These are phyloP conservation scores for Chalciporus pseudorubinellus DNA, from an alignment of 768 basidiomycete genomes.

Conservation along the genomic window DNA sequence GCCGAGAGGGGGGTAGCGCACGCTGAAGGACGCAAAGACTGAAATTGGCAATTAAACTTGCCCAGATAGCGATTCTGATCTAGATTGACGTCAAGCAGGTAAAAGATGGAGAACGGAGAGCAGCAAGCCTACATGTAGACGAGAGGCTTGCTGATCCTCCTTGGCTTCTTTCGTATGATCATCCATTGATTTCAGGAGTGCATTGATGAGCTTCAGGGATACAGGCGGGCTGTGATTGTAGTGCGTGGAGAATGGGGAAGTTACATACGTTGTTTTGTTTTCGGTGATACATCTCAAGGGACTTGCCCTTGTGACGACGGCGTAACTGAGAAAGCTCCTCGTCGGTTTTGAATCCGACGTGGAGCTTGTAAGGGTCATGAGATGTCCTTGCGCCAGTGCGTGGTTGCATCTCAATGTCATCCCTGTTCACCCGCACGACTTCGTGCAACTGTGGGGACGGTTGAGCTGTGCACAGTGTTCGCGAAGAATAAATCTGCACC, in stretches of 20 bases:
- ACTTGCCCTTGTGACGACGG: conserved; percentile 55
- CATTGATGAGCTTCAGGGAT: conserved; percentile 64
- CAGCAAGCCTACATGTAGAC: conserved; percentile 54
- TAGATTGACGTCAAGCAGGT: conserved; percentile 27
- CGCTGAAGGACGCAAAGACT: conserved; percentile 69
- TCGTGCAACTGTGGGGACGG: not conserved
- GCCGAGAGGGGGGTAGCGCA: conserved; percentile 23
- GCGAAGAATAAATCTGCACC: conserved; percentile 3
- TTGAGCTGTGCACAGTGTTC: not conserved
- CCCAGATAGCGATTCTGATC: conserved; percentile 87
- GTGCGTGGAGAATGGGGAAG: not conserved
- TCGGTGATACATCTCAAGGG: conserved; percentile 62
- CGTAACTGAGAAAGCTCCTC: conserved; percentile 64
- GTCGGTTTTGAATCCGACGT: conserved; percentile 57
- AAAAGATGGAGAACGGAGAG: not conserved
- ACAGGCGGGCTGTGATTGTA: conserved; percentile 3
- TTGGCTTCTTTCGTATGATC: conserved; percentile 83
- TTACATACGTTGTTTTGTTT: conserved; percentile 67
- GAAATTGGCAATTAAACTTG: conserved; percentile 78
- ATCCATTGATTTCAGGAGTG: conserved; percentile 89
- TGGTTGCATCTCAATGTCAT: conserved; percentile 42
- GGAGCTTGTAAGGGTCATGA: conserved; percentile 67
- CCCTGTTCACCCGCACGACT: not conserved
- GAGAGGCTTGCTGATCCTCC: conserved; percentile 61
- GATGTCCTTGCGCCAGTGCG: conserved; percentile 32